Conservation (phyloP, 345 rosid genomes). For the Moricandia arvensis region DNA sequence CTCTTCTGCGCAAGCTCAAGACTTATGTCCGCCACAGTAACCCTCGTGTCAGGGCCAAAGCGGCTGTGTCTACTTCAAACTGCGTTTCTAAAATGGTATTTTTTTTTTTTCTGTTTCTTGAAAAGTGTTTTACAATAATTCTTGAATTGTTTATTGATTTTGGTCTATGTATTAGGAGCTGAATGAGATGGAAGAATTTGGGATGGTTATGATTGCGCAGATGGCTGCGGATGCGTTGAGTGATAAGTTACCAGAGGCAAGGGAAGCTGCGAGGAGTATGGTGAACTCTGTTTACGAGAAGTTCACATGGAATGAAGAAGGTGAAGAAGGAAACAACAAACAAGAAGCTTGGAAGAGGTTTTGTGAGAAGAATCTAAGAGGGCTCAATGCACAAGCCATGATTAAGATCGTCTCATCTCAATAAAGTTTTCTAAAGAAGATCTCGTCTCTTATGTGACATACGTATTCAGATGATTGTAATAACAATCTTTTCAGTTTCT, state of each 20-base stretch:
- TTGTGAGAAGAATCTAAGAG: conserved; percentile 57
- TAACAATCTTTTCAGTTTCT: background rate
- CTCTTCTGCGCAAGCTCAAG: conserved; percentile 58
- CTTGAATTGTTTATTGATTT: background rate
- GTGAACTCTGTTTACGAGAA: conserved; percentile 44
- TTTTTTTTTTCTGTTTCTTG: background rate
- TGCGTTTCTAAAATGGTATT: conserved; percentile 65
- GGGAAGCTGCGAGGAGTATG: conserved; percentile 76
- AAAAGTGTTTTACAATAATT: background rate
- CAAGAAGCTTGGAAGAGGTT: conserved; percentile 76
- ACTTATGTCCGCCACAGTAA: conserved; percentile 58
- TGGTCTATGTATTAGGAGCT: conserved; percentile 35
- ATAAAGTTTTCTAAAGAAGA: background rate
- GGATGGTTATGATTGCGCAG: conserved; percentile 48
- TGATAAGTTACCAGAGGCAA: conserved; percentile 85
- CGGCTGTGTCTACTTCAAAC: conserved; percentile 58
- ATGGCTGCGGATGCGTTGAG: conserved; percentile 57
- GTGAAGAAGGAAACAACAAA: conserved; percentile 53
- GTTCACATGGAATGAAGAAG: conserved; percentile 45
- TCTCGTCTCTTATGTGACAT: conserved; percentile 22
- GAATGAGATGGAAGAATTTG: conserved; percentile 61
- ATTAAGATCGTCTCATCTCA: conserved; percentile 50
- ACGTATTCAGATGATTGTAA: conserved; percentile 24
- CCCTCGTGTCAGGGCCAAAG: conserved; percentile 78
- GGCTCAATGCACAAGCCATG: conserved; percentile 65